These are phyloP conservation scores for Crucihimalaya himalaica DNA, from an alignment of 345 rosid species.

Conservation along the genomic window DNA sequence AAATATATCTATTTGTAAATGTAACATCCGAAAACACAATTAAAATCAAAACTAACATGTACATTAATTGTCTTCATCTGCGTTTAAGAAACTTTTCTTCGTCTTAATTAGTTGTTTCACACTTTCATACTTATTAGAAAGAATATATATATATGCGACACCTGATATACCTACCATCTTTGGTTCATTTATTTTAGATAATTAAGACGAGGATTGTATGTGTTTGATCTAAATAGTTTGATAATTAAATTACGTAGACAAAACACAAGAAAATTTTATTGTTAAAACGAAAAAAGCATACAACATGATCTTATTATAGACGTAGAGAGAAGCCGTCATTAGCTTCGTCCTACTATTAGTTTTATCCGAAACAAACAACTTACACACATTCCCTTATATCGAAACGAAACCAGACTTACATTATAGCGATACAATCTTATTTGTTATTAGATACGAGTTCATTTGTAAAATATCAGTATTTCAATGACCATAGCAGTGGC, in stretches of 20 bases:
- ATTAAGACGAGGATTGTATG: background rate
- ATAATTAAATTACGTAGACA: background rate
- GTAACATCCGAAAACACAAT: background rate
- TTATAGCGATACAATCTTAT: background rate
- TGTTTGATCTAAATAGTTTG: background rate
- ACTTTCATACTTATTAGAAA: background rate
- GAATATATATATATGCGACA: background rate
- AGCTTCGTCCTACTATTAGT: conserved; percentile 21
- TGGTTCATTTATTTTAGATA: background rate
- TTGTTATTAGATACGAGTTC: background rate
- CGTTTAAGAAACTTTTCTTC: background rate
- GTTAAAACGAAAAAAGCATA: background rate
- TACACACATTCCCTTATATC: background rate
- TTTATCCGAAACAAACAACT: background rate
- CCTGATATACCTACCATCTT: background rate
- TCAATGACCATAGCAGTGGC: conserved; percentile 27
- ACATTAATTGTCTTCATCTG: background rate
- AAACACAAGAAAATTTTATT: conserved; percentile 4
- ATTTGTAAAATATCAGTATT: background rate
- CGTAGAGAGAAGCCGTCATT: background rate
- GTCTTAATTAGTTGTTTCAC: background rate
- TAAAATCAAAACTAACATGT: background rate
- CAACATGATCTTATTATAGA: conserved; percentile 17
- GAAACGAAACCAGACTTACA: background rate
- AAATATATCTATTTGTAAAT: background rate